Percentiles rank a stretch among this genome's conserved stretches.
Evolutionary conservation across 1,139 yeast species (phyloP).

Genomic region (Suzukiozyma palmioleophila): DNA sequence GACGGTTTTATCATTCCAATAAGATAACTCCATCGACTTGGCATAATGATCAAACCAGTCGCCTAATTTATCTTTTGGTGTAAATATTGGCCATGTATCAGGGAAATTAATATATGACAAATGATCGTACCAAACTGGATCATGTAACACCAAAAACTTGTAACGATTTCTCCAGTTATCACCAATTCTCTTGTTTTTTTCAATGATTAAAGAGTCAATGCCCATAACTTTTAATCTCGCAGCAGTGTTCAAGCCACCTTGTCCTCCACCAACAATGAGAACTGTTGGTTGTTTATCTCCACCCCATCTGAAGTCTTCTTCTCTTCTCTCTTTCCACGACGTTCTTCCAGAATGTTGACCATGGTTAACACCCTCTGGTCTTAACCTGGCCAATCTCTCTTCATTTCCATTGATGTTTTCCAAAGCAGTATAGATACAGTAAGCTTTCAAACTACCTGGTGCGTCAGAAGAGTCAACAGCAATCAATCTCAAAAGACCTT

Average conservation of each 20-base stretch:
- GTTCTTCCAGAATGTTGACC: constrained; percentile 29
- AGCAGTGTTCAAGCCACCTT: constrained; percentile 38
- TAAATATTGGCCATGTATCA: constrained; percentile 37
- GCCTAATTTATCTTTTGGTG: constrained; percentile 41
- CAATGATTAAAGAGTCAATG: constrained; percentile 31
- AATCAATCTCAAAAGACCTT: constrained; percentile 26
- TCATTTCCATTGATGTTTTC: constrained; percentile 30
- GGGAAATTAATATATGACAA: constrained; percentile 35
- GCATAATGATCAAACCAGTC: constrained; percentile 38
- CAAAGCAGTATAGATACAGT: constrained; percentile 28
- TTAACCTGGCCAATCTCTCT: constrained; percentile 23
- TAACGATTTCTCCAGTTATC: constrained; percentile 45
- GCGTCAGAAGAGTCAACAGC: constrained; percentile 19
- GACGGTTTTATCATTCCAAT: constrained; percentile 30
- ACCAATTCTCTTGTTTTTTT: constrained; percentile 30
- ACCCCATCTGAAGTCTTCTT: constrained; percentile 19
- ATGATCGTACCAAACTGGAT: constrained; percentile 40
- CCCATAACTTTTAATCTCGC: constrained; percentile 39
- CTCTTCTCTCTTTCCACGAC: constrained; percentile 26
- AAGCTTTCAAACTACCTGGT: constrained; percentile 21
- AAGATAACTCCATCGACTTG: constrained; percentile 33
- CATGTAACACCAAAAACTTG: constrained; percentile 39
- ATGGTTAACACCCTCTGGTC: constrained; percentile 35
- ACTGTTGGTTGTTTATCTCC: constrained; percentile 31
- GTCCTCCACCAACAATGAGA: constrained; percentile 43